A percentile compares a stretch with the other conserved stretches of the same genome.
Conservation (phyloP, 441 rosid genomes). For the Kokia cookei region DNA sequence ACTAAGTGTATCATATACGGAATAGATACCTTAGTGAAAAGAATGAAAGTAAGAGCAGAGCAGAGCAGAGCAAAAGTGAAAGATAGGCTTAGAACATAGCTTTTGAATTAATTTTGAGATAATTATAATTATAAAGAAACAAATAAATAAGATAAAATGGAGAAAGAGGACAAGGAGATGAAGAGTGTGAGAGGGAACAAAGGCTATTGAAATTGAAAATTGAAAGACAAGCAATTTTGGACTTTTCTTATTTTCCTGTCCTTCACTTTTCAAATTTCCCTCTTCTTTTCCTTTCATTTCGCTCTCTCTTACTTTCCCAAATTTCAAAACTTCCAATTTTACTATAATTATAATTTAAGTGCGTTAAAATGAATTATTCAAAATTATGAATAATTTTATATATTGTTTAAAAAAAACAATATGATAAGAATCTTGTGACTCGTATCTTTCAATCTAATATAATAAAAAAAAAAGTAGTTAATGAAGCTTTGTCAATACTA, state of each 20-base stretch:
- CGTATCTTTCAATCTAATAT: too few relatives aligned
- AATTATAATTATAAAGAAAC: neutral
- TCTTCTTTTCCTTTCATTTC: neutral
- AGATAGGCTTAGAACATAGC: neutral
- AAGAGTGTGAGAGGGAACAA: constrained; percentile 13
- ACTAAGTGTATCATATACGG: too few relatives aligned
- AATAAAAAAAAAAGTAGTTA: too few relatives aligned
- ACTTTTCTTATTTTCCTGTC: neutral
- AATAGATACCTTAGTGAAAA: neutral
- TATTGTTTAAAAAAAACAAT: too few relatives aligned
- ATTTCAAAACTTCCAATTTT: neutral
- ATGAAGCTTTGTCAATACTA: too few relatives aligned
- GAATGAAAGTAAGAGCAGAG: neutral
- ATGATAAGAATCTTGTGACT: rapidly evolving
- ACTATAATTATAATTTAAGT: neutral
- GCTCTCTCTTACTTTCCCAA: neutral
- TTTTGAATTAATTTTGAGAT: neutral
- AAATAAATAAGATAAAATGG: neutral
- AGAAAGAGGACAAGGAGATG: constrained; percentile 16
- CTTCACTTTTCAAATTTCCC: constrained; percentile 7
- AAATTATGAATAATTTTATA: too few relatives aligned
- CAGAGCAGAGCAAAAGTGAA: neutral
- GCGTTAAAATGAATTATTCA: too few relatives aligned
- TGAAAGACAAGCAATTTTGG: neutral
- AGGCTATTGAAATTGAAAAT: neutral